These are phyloP conservation scores for Elsinoe necatrix DNA, from an alignment of 2,329 filamentous ascomycete genomes.

Conservation along the genomic window DNA sequence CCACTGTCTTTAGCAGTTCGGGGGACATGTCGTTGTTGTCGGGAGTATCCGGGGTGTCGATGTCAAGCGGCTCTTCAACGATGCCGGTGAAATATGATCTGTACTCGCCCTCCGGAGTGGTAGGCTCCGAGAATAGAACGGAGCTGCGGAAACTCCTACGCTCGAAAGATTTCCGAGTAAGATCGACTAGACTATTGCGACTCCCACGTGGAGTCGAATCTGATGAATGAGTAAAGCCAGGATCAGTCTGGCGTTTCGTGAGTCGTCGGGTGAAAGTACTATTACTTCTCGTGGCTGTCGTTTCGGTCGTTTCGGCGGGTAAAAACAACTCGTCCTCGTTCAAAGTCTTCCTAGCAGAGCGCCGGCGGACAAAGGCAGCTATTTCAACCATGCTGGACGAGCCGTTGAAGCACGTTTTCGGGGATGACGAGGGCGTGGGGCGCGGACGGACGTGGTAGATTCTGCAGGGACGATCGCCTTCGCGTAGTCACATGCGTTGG, in stretches of 20 bases:
- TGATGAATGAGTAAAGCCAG: not conserved
- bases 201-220: not conserved
- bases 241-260: slow-evolving; percentile 6
- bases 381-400: slow-evolving; percentile 14
- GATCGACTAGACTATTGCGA: slow-evolving; percentile 1
- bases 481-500: slow-evolving; percentile 11
- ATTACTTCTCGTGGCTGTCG: slow-evolving; percentile 11
- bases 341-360: slow-evolving; percentile 10
- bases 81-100: not conserved
- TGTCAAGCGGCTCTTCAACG: slow-evolving; percentile 11
- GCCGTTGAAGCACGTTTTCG: slow-evolving; percentile 4
- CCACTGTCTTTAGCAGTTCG: slow-evolving; percentile 13
- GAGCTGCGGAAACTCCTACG: slow-evolving; percentile 11
- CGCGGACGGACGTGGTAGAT: not conserved
- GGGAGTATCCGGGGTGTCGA: not conserved
- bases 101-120: not conserved
- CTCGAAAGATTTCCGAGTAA: slow-evolving; percentile 9
- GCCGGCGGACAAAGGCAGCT: slow-evolving; percentile 14
- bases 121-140: not conserved
- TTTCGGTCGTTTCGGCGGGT: slow-evolving; percentile 13
- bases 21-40: slow-evolving; percentile 13
- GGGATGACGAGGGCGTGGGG: slow-evolving; percentile 8
- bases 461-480: not conserved
- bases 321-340: slow-evolving; percentile 1
- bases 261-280: slow-evolving; percentile 4